phyloP scores from a whole-genome alignment of 2,329 filamentous ascomycete species.

The Fusarium nisikadoi region DNA sequence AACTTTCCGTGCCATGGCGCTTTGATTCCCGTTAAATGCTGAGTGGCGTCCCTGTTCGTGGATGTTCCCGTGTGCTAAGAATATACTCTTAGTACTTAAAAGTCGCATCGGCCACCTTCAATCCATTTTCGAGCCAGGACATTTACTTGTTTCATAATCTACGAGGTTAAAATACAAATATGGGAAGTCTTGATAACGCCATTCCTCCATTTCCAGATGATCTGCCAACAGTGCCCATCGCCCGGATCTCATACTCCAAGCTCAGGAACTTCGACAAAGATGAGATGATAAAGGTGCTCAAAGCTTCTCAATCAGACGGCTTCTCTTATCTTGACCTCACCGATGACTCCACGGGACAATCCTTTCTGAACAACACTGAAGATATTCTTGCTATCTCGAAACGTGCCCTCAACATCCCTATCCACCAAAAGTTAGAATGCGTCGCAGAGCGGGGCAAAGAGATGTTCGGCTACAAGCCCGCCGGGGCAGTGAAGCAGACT shows the following conservation, averaged over 20 bases:
- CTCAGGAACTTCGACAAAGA: background rate
- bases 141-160: background rate
- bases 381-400: background rate
- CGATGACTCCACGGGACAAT: rapidly evolving
- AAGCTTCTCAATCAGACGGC: background rate
- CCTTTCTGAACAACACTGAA: background rate
- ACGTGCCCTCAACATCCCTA: background rate
- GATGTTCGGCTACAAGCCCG: background rate
- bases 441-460: background rate
- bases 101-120: rapidly evolving
- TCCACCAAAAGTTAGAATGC: background rate
- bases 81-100: background rate
- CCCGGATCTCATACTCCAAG: background rate
- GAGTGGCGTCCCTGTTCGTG: background rate
- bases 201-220: background rate
- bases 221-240: background rate
- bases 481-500: background rate
- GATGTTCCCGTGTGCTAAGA: background rate
- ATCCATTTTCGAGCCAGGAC: background rate
- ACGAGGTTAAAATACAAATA: background rate
- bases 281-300: background rate
- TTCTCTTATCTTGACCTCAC: background rate
- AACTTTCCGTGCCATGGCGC: background rate
- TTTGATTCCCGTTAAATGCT: rapidly evolving
- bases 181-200: background rate